phyloP scores from a whole-genome alignment of 176 grass and related monocot genomes.

The Triticum timopheevii region DNA sequence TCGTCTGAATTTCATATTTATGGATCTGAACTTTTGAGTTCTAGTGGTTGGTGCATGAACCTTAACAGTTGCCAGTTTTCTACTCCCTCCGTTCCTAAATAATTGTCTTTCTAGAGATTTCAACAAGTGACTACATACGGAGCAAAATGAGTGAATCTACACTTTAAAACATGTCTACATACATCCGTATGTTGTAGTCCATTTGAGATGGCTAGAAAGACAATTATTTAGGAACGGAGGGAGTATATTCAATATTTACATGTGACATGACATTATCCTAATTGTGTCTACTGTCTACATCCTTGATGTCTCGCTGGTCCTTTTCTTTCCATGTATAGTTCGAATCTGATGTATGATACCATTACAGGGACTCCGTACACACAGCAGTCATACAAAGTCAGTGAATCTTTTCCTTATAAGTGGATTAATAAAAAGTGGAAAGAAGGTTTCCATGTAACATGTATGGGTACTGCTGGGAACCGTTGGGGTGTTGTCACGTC shows the following conservation, averaged over 20 bases:
- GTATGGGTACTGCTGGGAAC: constrained; percentile 66
- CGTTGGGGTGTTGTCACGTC: constrained; percentile 84
- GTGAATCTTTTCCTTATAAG: constrained; percentile 76
- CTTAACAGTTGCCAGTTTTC: neutral
- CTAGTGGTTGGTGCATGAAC: neutral
- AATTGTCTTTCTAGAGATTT: too few relatives aligned
- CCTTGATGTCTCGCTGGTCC: neutral
- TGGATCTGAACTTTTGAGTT: neutral
- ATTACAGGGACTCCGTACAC: constrained; percentile 62
- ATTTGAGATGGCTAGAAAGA: too few relatives aligned
- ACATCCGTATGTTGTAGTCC: too few relatives aligned
- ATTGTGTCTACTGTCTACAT: neutral
- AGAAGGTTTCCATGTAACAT: constrained; percentile 89
- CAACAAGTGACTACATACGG: too few relatives aligned
- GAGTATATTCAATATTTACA: neutral
- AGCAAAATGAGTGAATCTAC: too few relatives aligned
- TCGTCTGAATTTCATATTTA: neutral
- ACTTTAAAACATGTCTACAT: too few relatives aligned
- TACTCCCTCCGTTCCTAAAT: too few relatives aligned
- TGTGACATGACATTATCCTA: neutral
- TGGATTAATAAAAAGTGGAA: constrained; percentile 95
- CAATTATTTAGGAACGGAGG: too few relatives aligned
- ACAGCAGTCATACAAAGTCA: constrained; percentile 84
- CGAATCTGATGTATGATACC: neutral
- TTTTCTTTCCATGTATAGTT: constrained; percentile 1